Evolutionary conservation across 352 stramenopile genomes (phyloP).

Genomic region (Phytophthora vignae): DNA sequence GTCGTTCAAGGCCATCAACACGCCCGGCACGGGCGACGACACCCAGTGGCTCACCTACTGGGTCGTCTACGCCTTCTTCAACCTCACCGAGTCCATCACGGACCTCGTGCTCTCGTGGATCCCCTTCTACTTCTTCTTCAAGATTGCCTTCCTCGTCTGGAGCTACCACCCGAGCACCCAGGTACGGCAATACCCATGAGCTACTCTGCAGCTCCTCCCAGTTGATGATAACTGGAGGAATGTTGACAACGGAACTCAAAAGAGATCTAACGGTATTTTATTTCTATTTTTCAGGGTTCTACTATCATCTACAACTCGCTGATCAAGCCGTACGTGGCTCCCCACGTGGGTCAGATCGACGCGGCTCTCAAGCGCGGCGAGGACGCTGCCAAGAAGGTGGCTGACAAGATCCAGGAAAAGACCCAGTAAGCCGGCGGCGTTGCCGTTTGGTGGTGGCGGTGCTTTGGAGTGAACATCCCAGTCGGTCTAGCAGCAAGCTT

Average conservation of each 20-base stretch:
- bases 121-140: slow-evolving; percentile 90
- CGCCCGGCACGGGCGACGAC: slow-evolving; percentile 72
- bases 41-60: slow-evolving; percentile 93
- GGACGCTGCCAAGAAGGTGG: slow-evolving; percentile 59
- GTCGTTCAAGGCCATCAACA: slow-evolving; percentile 91
- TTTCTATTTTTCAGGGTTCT: slow-evolving; percentile 57
- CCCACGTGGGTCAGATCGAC: slow-evolving; percentile 76
- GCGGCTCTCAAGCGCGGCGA: slow-evolving; percentile 63
- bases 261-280: slow-evolving; percentile 16
- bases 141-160: slow-evolving; percentile 90
- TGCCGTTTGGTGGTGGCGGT: not conserved
- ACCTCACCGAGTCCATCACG: slow-evolving; percentile 92
- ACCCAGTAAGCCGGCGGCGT: slow-evolving; percentile 29
- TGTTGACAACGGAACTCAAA: not conserved
- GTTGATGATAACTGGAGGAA: too few species aligned
- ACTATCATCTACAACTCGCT: slow-evolving; percentile 86
- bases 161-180: slow-evolving; percentile 81
- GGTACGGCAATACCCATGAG: slow-evolving; percentile 24
- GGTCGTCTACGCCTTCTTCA: slow-evolving; percentile 98
- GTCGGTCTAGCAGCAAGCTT: slow-evolving; percentile 1
- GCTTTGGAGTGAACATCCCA: not conserved
- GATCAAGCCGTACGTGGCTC: slow-evolving; percentile 86
- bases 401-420: slow-evolving; percentile 61
- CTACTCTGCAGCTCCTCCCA: too few species aligned
- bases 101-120: slow-evolving; percentile 87